phyloP scores from a whole-genome alignment of 1,139 yeast species.

The Debaryomyces udenii region DNA sequence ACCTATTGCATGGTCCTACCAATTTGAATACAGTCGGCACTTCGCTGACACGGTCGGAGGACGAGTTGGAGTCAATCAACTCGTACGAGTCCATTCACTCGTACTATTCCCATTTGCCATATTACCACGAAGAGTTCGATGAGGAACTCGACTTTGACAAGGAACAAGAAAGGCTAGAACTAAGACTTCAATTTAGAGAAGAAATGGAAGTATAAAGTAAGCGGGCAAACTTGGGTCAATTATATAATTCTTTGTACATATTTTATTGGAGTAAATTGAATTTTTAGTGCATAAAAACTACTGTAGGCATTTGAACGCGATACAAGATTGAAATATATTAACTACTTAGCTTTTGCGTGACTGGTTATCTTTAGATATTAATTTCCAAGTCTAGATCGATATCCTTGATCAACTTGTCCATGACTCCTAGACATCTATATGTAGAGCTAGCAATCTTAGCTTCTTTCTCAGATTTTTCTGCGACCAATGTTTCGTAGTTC shows the following conservation, averaged over 20 bases:
- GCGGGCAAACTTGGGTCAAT: background rate
- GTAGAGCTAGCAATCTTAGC: constrained; percentile 45
- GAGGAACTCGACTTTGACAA: constrained; percentile 25
- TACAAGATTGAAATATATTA: background rate
- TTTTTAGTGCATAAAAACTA: no score
- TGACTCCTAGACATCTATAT: constrained; percentile 47
- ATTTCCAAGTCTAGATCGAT: constrained; percentile 40
- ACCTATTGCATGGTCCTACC: constrained; percentile 26
- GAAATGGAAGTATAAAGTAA: constrained; percentile 3
- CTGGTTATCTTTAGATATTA: constrained; percentile 11
- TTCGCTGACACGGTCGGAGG: constrained; percentile 18
- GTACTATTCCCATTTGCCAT: constrained; percentile 18
- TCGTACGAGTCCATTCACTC: constrained; percentile 25
- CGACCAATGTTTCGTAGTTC: constrained; percentile 37
- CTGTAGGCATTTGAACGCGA: no score
- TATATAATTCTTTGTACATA: constrained; percentile 3
- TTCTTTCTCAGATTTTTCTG: constrained; percentile 43
- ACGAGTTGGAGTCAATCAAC: constrained; percentile 18
- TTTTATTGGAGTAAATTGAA: no score
- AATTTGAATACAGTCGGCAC: constrained; percentile 40
- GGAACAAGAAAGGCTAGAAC: constrained; percentile 42
- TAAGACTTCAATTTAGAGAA: constrained; percentile 32
- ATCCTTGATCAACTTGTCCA: constrained; percentile 43
- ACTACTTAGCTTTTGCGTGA: no score
- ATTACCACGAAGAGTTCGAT: constrained; percentile 16